Conservation (phyloP, 495 filamentous ascomycete genomes). For the Trichodelitschia bisporula region DNA sequence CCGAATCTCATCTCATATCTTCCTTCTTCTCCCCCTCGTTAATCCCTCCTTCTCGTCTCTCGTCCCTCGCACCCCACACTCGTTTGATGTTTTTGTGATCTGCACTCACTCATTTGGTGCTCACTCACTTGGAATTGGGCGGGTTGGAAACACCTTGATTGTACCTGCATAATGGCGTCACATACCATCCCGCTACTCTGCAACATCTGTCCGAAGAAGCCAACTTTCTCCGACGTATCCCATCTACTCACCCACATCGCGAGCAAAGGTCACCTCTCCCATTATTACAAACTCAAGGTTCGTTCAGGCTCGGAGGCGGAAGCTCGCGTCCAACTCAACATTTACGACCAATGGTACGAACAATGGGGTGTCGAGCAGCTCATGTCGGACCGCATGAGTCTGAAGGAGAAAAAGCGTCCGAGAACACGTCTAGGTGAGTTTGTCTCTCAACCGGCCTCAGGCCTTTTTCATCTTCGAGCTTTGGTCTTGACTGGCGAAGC, state of each 20-base stretch:
- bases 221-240: constrained; percentile 64
- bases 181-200: constrained; percentile 39
- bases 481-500: too few species aligned
- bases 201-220: constrained; percentile 52
- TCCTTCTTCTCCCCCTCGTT: neutral
- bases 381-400: constrained; percentile 41
- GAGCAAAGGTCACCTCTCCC: constrained; percentile 61
- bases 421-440: too few species aligned
- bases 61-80: constrained; percentile 2
- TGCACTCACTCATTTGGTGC: neutral
- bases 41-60: constrained; percentile 2
- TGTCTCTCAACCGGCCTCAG: too few species aligned
- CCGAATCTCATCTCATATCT: too few species aligned
- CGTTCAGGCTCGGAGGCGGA: constrained; percentile 28
- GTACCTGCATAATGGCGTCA: constrained; percentile 7
- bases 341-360: constrained; percentile 49
- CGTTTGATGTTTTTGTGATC: neutral
- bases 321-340: constrained; percentile 23
- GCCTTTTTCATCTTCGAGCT: too few species aligned
- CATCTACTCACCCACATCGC: constrained; percentile 72
- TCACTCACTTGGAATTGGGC: constrained; percentile 1
- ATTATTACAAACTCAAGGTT: constrained; percentile 48
- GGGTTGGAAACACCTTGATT: neutral
- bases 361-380: constrained; percentile 35
- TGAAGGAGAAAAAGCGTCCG: constrained; percentile 44